These are phyloP conservation scores for Rhododendron kiyosumense DNA, from an alignment of 148 eudicot species.

Conservation along the genomic window DNA sequence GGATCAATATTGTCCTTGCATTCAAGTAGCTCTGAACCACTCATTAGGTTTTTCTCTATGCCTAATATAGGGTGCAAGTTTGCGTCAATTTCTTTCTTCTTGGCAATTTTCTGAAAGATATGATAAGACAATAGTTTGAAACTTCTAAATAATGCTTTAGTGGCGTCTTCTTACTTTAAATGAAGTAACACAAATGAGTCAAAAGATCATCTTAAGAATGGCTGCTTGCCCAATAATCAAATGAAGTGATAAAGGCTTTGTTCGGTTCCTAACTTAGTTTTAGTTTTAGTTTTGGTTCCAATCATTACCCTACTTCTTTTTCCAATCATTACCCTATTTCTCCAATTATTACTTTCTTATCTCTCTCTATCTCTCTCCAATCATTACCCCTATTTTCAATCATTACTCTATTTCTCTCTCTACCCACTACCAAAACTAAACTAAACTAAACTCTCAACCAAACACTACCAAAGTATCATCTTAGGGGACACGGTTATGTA, in stretches of 20 bases:
- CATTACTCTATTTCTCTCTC: too few species aligned
- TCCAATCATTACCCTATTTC: too few species aligned
- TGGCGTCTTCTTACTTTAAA: not conserved
- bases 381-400: too few species aligned
- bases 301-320: too few species aligned
- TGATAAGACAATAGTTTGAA: not conserved
- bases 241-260: not conserved
- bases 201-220: not conserved
- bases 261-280: too few species aligned
- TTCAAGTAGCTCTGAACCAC: constrained; percentile 23
- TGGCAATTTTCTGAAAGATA: not conserved
- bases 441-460: too few species aligned
- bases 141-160: not conserved
- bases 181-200: not conserved
- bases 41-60: constrained; percentile 24
- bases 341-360: too few species aligned
- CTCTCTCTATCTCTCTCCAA: too few species aligned
- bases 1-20: constrained; percentile 85
- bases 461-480: too few species aligned
- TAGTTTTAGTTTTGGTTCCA: too few species aligned
- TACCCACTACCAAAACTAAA: too few species aligned
- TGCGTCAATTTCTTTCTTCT: not conserved
- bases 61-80: not conserved
- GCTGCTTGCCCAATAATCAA: not conserved
- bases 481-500: not conserved